A percentile compares a stretch with the other conserved stretches of the same genome.
Conservation (phyloP, 2,329 filamentous ascomycete genomes). For the Xylariaceae sp. region DNA sequence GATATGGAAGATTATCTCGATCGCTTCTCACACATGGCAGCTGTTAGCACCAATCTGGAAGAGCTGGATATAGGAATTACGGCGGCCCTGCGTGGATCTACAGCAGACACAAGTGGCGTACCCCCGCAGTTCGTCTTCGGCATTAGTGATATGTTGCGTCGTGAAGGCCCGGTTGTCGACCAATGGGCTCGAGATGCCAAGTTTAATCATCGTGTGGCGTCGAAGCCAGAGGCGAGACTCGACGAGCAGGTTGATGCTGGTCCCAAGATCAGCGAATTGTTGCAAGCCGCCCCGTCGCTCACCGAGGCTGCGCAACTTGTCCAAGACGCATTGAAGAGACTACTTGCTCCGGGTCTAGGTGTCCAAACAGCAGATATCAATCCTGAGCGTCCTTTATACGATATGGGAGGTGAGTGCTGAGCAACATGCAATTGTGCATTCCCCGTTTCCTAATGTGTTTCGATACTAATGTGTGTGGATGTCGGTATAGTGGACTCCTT, state of each 20-base stretch:
- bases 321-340: not conserved
- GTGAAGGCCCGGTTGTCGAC: not conserved
- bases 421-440: not conserved
- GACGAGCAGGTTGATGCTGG: not conserved
- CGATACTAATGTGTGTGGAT: not conserved
- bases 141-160: not conserved
- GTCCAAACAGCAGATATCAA: not conserved
- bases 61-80: slow-evolving; percentile 2
- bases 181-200: slow-evolving; percentile 1
- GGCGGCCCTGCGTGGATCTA: not conserved
- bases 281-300: not conserved
- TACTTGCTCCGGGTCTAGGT: slow-evolving; percentile 1
- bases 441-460: not conserved
- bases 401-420: slow-evolving; percentile 3
- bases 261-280: not conserved
- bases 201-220: not conserved
- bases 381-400: not conserved
- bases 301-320: slow-evolving; percentile 1
- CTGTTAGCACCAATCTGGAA: not conserved
- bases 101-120: not conserved
- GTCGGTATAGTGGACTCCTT: not conserved
- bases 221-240: not conserved
- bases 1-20: slow-evolving; percentile 1
- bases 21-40: not conserved
- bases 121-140: slow-evolving; percentile 1